Evolutionary conservation across 1,139 yeast species (phyloP), one percentile per base, ranked within the genome.

Genomic region (Arxiozyma bovina): DNA sequence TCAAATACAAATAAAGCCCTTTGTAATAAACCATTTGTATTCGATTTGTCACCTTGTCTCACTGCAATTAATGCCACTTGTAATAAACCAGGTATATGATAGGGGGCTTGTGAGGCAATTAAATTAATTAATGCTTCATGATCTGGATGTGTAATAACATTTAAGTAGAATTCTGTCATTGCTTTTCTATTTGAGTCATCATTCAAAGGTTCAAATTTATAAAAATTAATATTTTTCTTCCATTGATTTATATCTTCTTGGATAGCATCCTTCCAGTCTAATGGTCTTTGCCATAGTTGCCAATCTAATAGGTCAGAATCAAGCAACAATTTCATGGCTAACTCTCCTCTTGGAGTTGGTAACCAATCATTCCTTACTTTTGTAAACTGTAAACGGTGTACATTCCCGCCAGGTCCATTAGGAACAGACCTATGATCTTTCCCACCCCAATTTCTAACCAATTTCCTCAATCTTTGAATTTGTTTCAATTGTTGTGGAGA

Each of bases 381-480:
- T 0, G 95, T 83, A 56, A 89, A 74, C 12, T 81, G 74, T 52
- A 87, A 70, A 61, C 85, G 85, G 58, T 90, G 76, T 4, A 57
- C 57, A 0, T 83, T 71, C 0, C 88, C 80, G 9, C 94, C 94
- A 0, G 95, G 91, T 2, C 70, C 70, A 54, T 67, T 66, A 3
- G 73, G 77, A 6, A 87, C 80, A 15, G 82, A 74, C 52, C 85
- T 71, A 55, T 84, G 81, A 64, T 87, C 95, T 60, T 81, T 80
- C 0, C 96, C 95, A 50, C 90, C 85, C 94, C 95, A 88, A 22
- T 89, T 89, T 61, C 87, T 76, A 1, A 87, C 81, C 30, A 84
- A 70, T 56, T 82, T 76, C 12, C 85, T 82, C 59, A 85, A 60
- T 57, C 78, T 76, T 61, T 81, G 83, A 60, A 83, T 80, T 62